These are phyloP conservation scores for Verticillium nubilum DNA, from an alignment of 2,329 filamentous ascomycete species.

Conservation along the genomic window DNA sequence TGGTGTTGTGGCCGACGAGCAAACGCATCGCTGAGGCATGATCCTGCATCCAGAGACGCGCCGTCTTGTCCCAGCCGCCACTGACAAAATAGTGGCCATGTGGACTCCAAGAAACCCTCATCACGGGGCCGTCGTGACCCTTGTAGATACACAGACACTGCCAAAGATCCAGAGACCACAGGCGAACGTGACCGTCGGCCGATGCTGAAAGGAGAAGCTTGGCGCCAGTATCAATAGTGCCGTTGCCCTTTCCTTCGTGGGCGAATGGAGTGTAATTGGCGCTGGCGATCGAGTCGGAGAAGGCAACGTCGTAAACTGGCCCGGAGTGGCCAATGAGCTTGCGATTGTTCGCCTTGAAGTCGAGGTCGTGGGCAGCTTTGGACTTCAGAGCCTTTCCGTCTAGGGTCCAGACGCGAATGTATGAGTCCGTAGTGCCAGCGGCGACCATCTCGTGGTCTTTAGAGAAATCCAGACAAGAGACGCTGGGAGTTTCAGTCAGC, in stretches of 20 bases:
- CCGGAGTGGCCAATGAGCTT: conserved; percentile 85
- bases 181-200: conserved; percentile 78
- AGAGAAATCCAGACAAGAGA: conserved; percentile 94
- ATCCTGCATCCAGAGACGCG: conserved; percentile 87
- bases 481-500: conserved; percentile 36
- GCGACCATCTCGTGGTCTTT: conserved; percentile 84
- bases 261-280: conserved; percentile 44
- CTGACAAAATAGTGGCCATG: conserved; percentile 94
- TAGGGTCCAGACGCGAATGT: conserved; percentile 90
- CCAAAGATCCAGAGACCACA: conserved; percentile 92
- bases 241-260: conserved; percentile 36
- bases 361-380: conserved; percentile 52
- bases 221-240: conserved; percentile 46
- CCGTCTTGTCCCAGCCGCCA: conserved; percentile 82
- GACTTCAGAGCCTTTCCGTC: conserved; percentile 77
- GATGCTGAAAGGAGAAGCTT: conserved; percentile 84
- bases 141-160: conserved; percentile 92
- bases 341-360: conserved; percentile 56
- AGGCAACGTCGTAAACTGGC: conserved; percentile 83
- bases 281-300: conserved; percentile 65
- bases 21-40: conserved; percentile 84
- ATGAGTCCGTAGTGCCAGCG: conserved; percentile 86
- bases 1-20: conserved; percentile 86
- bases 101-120: conserved; percentile 83
- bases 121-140: conserved; percentile 84